phyloP scores from a whole-genome alignment of 176 grass and related monocot species.

The Luzula sylvatica region DNA sequence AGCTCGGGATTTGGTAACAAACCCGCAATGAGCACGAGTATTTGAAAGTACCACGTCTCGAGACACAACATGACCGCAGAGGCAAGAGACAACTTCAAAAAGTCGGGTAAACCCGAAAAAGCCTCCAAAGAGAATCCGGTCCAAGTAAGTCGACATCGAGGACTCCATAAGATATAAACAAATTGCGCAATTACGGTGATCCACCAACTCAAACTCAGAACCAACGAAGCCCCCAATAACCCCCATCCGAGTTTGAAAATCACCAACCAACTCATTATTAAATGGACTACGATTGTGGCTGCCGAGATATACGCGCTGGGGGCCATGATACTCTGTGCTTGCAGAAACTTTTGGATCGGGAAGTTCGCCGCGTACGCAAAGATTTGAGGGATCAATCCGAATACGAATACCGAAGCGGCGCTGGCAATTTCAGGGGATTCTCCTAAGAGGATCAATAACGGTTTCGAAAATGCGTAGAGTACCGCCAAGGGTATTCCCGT shows the following conservation, averaged over 20 bases:
- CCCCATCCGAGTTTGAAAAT: constrained; percentile 36
- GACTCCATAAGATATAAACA: constrained; percentile 26
- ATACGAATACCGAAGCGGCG: constrained; percentile 21
- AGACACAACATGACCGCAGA: constrained; percentile 51
- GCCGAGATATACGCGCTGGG: constrained; percentile 59
- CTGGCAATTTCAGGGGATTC: constrained; percentile 30
- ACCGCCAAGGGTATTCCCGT: constrained; percentile 25
- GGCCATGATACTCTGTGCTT: constrained; percentile 53
- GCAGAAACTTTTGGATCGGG: constrained; percentile 34
- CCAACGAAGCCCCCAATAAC: constrained; percentile 32
- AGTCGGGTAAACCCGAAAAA: constrained; percentile 28
- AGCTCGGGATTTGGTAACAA: constrained; percentile 52
- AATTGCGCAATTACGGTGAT: constrained; percentile 28
- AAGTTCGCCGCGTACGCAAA: constrained; percentile 28
- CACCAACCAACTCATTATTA: constrained; percentile 43
- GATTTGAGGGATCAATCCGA: constrained; percentile 30
- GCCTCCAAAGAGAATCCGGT: constrained; percentile 39
- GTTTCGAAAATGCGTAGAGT: constrained; percentile 22
- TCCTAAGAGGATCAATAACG: constrained; percentile 20
- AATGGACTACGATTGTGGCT: constrained; percentile 29
- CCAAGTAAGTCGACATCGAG: constrained; percentile 33
- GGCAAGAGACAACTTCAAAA: constrained; percentile 33
- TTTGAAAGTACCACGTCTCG: constrained; percentile 50
- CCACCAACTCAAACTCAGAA: constrained; percentile 45
- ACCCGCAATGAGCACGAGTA: constrained; percentile 55